phyloP scores from a whole-genome alignment of 2,329 filamentous ascomycete species.

The Ustulina deusta region DNA sequence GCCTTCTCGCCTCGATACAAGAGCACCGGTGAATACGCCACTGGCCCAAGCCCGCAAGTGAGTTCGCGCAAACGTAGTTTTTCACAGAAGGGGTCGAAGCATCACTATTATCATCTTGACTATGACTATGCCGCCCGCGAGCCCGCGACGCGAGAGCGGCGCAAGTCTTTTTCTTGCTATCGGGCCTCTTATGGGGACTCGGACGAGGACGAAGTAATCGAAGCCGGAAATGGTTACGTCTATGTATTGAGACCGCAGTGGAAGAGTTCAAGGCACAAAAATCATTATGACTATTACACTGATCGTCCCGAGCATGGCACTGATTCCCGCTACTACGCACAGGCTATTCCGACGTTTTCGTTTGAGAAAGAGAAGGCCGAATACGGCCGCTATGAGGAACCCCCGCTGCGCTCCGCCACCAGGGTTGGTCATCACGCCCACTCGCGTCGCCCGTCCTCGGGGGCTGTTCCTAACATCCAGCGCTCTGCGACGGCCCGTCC shows the following conservation, averaged over 20 bases:
- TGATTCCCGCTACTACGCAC: conserved; percentile 69
- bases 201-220: conserved; percentile 72
- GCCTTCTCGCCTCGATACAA: conserved; percentile 71
- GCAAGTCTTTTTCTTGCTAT: conserved; percentile 69
- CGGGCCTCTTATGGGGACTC: conserved; percentile 72
- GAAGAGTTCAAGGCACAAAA: conserved; percentile 54
- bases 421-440: conserved; percentile 56
- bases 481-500: conserved; percentile 66
- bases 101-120: conserved; percentile 38
- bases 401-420: conserved; percentile 54
- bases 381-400: conserved; percentile 57
- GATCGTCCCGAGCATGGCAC: conserved; percentile 66
- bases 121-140: conserved; percentile 46
- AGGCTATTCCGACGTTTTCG: conserved; percentile 57
- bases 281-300: conserved; percentile 55
- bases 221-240: conserved; percentile 62
- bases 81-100: conserved; percentile 53
- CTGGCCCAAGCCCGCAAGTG: conserved; percentile 68
- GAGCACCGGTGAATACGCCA: conserved; percentile 72
- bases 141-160: conserved; percentile 63
- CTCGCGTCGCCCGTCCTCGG: conserved; percentile 62
- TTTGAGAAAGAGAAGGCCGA: conserved; percentile 56
- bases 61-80: conserved; percentile 61
- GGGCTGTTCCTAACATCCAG: conserved; percentile 57
- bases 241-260: conserved; percentile 66